Evolutionary conservation across 495 filamentous ascomycete species (phyloP).

Genomic region (Monascus purpureus): DNA sequence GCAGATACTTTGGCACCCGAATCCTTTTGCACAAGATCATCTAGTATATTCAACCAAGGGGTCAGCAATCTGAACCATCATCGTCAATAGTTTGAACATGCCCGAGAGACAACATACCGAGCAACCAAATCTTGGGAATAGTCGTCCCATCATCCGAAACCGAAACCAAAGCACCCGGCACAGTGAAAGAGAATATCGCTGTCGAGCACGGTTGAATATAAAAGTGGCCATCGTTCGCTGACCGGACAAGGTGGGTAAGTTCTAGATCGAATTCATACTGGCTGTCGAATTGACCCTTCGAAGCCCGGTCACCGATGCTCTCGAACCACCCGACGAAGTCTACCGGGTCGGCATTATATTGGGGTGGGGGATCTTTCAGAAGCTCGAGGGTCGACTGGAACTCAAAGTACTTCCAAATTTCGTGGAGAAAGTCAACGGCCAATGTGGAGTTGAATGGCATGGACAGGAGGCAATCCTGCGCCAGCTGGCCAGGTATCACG

Average conservation of each 20-base stretch:
- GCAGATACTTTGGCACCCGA: too few relatives aligned
- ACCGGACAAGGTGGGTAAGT: constrained; percentile 20
- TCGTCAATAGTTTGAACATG: constrained; percentile 2
- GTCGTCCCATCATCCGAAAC: constrained; percentile 22
- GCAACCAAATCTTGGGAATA: constrained; percentile 21
- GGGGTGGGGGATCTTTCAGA: constrained; percentile 39
- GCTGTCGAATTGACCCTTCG: constrained; percentile 18
- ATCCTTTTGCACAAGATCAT: too few relatives aligned
- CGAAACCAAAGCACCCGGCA: constrained; percentile 16
- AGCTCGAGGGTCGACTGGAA: constrained; percentile 43
- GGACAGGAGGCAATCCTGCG: constrained; percentile 37
- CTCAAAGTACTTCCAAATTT: constrained; percentile 41
- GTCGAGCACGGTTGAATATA: constrained; percentile 14
- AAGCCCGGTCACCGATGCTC: constrained; percentile 25
- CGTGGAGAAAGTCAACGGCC: constrained; percentile 34
- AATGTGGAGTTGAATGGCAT: constrained; percentile 42
- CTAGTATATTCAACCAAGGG: too few relatives aligned
- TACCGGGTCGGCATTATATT: constrained; percentile 38
- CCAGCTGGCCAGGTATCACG: constrained; percentile 27
- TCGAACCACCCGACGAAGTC: constrained; percentile 36
- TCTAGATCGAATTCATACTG: constrained; percentile 39
- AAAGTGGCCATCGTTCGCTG: constrained; percentile 39
- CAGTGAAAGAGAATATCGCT: constrained; percentile 11
- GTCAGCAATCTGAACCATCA: too few relatives aligned
- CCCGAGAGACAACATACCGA: constrained; percentile 10